phyloP scores from a whole-genome alignment of 1,284 basidiomycete species.

The Trichosporon sp. region DNA sequence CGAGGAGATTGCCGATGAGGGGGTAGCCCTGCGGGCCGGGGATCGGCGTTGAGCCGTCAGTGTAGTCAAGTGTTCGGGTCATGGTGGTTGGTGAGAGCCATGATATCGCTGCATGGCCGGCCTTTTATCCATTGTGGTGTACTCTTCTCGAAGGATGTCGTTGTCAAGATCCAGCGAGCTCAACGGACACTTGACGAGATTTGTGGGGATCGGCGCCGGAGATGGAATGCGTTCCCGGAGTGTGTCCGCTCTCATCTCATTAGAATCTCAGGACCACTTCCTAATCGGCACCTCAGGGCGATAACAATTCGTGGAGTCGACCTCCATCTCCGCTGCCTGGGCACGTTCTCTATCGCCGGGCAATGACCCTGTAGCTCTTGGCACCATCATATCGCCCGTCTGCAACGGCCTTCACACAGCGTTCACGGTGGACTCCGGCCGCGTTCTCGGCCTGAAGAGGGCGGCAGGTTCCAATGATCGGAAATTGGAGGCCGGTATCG shows the following conservation, averaged over 20 bases:
- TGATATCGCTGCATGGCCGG: not conserved
- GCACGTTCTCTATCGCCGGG: not conserved
- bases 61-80: not conserved
- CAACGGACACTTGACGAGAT: not conserved
- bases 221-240: not conserved
- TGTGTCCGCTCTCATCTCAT: not conserved
- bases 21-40: not conserved
- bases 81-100: not conserved
- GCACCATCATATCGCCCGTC: not conserved
- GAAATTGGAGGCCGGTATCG: not conserved
- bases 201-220: not conserved
- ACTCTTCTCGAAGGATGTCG: not conserved
- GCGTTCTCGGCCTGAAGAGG: not conserved
- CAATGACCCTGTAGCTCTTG: not conserved
- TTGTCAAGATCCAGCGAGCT: not conserved
- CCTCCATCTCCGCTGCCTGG: not conserved
- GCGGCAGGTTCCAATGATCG: not conserved
- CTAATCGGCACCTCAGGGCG: not conserved
- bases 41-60: not conserved
- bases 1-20: slow-evolving; percentile 46
- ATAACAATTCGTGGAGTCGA: not conserved
- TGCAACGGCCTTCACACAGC: not conserved
- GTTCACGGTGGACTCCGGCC: not conserved
- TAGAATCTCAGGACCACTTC: not conserved
- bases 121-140: not conserved